A percentile compares a stretch with the other conserved stretches of the same genome.
phyloP scores from a whole-genome alignment of 768 basidiomycete genomes.

The Boletus fagicola region DNA sequence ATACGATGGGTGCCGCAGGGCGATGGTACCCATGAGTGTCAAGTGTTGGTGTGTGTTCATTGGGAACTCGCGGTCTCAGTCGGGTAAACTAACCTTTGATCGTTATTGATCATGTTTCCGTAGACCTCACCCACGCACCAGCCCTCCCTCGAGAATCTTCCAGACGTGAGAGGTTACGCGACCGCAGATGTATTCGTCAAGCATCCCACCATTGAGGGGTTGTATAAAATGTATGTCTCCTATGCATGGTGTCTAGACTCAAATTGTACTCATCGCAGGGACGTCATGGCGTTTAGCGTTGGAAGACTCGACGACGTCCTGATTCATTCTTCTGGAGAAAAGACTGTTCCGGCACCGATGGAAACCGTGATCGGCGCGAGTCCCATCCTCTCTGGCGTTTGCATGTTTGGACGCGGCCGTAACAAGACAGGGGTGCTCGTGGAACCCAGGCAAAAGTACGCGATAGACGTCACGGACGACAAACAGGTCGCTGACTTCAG shows the following conservation, averaged over 20 bases:
- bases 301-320: slow-evolving; percentile 39
- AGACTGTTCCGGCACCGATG: slow-evolving; percentile 37
- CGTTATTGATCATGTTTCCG: background rate
- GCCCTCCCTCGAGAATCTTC: slow-evolving; percentile 34
- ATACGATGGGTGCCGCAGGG: slow-evolving; percentile 36
- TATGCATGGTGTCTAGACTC: background rate
- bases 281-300: slow-evolving; percentile 25
- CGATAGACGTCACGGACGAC: slow-evolving; percentile 33
- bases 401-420: slow-evolving; percentile 42
- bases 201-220: slow-evolving; percentile 42
- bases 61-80: background rate
- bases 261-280: background rate
- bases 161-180: slow-evolving; percentile 41
- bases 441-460: slow-evolving; percentile 32
- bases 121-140: slow-evolving; percentile 31
- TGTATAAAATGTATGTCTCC: slow-evolving; percentile 42
- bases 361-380: slow-evolving; percentile 26
- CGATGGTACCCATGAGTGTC: slow-evolving; percentile 38
- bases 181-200: slow-evolving; percentile 43
- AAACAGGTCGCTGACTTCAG: slow-evolving; percentile 31
- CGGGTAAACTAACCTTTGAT: background rate
- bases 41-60: slow-evolving; percentile 32
- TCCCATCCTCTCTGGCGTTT: slow-evolving; percentile 29
- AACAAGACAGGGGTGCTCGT: slow-evolving; percentile 31
- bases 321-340: slow-evolving; percentile 34